These are phyloP conservation scores for Penicillium janthinellum DNA, from an alignment of 2,329 filamentous ascomycete genomes.

Conservation along the genomic window DNA sequence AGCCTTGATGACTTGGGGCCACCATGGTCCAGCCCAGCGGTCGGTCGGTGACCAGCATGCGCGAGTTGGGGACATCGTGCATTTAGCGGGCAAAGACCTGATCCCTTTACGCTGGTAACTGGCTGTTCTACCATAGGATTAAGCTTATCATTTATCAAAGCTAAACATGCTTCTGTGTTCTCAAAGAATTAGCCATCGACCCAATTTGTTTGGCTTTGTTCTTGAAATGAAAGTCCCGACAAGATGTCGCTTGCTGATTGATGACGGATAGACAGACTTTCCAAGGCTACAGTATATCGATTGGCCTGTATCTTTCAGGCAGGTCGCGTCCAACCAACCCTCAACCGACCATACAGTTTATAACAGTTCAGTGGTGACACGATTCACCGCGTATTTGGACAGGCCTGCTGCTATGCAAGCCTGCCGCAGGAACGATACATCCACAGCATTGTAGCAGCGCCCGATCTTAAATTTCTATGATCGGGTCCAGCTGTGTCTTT, in stretches of 20 bases:
- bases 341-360: not conserved
- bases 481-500: not conserved
- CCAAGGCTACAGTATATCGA: not conserved
- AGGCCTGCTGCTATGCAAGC: not conserved
- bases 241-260: not conserved
- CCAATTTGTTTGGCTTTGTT: no score
- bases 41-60: constrained; percentile 4
- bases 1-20: constrained; percentile 21
- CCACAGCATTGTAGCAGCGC: constrained; percentile 8
- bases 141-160: no score
- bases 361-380: not conserved
- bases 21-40: constrained; percentile 13
- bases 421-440: constrained; percentile 14
- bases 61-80: not conserved
- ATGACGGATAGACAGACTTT: not conserved
- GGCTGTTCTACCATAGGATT: not conserved
- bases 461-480: constrained; percentile 5
- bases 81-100: not conserved
- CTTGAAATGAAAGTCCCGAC: not conserved
- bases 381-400: not conserved
- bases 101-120: not conserved
- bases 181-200: no score
- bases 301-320: not conserved
- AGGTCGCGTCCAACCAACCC: not conserved
- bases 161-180: no score